A percentile compares a stretch with the other conserved stretches of the same genome.
These are phyloP conservation scores for Hura crepitans DNA, from an alignment of 441 rosid species.

Conservation along the genomic window DNA sequence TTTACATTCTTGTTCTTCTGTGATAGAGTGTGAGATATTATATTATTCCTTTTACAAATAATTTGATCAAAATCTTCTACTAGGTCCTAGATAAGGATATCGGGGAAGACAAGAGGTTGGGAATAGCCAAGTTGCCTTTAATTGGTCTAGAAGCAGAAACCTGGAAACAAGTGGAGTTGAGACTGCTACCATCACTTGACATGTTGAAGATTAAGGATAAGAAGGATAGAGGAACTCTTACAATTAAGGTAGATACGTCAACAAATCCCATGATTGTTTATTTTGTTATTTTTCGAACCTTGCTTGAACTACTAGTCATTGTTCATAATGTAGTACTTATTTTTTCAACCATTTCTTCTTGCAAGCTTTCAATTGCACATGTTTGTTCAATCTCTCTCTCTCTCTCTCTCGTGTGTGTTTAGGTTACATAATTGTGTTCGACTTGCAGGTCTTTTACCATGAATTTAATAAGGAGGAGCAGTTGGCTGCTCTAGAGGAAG, in stretches of 20 bases:
- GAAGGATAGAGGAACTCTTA: slow-evolving; percentile 80
- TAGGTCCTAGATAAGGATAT: slow-evolving; percentile 90
- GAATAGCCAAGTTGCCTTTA: slow-evolving; percentile 68
- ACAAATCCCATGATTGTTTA: not conserved
- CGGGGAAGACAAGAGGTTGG: slow-evolving; percentile 85
- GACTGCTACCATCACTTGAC: slow-evolving; percentile 77
- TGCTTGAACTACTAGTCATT: not conserved
- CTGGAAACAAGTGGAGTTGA: slow-evolving; percentile 48
- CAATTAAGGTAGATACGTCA: slow-evolving; percentile 52
- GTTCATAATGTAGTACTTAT: not conserved
- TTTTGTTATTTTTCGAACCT: not conserved
- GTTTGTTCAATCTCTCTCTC: not conserved
- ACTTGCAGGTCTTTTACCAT: slow-evolving; percentile 60
- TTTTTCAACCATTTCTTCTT: not conserved
- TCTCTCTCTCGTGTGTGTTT: not conserved
- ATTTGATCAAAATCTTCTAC: slow-evolving; percentile 17
- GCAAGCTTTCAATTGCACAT: not conserved
- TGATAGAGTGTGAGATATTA: not conserved
- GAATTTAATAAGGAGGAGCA: slow-evolving; percentile 81
- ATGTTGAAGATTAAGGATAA: slow-evolving; percentile 84
- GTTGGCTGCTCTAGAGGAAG: slow-evolving; percentile 70
- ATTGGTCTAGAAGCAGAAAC: slow-evolving; percentile 53
- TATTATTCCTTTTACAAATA: not conserved
- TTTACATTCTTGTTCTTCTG: not conserved
- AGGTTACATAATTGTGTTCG: slow-evolving; percentile 15